These are phyloP conservation scores for Arthrobotrys megalospora DNA, from an alignment of 2,329 filamentous ascomycete genomes.

Conservation along the genomic window DNA sequence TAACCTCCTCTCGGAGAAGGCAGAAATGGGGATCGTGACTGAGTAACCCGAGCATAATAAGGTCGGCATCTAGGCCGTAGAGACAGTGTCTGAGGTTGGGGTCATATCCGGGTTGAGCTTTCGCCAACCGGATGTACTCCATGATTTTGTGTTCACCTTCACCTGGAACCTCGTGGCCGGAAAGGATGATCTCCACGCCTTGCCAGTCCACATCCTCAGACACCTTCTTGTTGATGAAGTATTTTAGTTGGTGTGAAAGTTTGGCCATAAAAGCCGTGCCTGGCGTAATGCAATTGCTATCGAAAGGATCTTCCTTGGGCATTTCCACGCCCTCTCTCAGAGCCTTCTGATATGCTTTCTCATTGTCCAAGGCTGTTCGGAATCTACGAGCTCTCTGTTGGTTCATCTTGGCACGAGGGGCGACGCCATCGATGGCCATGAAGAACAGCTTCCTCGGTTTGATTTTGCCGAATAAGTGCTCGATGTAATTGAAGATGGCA, in stretches of 20 bases:
- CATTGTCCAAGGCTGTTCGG: slow-evolving; percentile 90
- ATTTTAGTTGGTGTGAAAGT: slow-evolving; percentile 92
- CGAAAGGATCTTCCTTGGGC: slow-evolving; percentile 84
- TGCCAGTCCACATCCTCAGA: slow-evolving; percentile 98
- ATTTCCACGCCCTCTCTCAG: slow-evolving; percentile 89
- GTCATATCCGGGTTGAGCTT: slow-evolving; percentile 93
- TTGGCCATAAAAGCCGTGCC: slow-evolving; percentile 99
- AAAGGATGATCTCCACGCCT: slow-evolving; percentile 93
- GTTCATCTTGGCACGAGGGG: slow-evolving; percentile 99
- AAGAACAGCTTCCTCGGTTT: slow-evolving; percentile 99
- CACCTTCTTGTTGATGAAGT: slow-evolving; percentile 99
- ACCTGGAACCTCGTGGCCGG: slow-evolving; percentile 96
- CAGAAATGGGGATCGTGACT: slow-evolving; percentile 99
- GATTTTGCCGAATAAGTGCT: slow-evolving; percentile 98
- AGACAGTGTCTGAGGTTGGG: slow-evolving; percentile 95
- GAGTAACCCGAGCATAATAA: slow-evolving; percentile 97
- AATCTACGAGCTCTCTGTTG: slow-evolving; percentile 97
- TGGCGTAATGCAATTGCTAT: slow-evolving; percentile 99
- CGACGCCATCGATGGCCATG: slow-evolving; percentile 99
- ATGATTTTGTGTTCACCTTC: slow-evolving; percentile 99
- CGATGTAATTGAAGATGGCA: slow-evolving; percentile 99
- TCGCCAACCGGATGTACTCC: slow-evolving; percentile 98
- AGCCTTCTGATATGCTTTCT: slow-evolving; percentile 91
- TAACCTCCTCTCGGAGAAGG: slow-evolving; percentile 95
- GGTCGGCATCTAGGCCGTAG: slow-evolving; percentile 95